Conservation (phyloP, 345 rosid species). For the Orychophragmus violaceus region DNA sequence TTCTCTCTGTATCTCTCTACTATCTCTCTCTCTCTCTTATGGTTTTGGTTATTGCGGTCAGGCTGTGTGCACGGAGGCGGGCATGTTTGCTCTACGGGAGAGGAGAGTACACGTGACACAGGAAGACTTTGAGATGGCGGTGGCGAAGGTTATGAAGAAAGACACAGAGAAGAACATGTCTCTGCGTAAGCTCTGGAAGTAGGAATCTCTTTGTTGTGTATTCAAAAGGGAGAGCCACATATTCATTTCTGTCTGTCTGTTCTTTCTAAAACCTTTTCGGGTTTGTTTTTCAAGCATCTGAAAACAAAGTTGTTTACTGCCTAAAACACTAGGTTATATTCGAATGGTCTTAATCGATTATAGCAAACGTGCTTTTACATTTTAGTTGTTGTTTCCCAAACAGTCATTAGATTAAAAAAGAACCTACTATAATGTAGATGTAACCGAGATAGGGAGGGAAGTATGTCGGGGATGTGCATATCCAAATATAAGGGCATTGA, state of each 20-base stretch:
- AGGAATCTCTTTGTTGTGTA: slow-evolving; percentile 4
- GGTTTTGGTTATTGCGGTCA: slow-evolving; percentile 21
- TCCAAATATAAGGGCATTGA: too few relatives aligned
- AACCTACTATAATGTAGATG: not conserved
- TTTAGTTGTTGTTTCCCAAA: not conserved
- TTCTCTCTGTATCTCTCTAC: not conserved
- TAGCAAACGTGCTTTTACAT: not conserved
- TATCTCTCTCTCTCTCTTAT: not conserved
- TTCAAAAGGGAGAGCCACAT: too few relatives aligned
- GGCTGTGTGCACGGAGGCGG: slow-evolving; percentile 99
- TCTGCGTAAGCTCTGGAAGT: slow-evolving; percentile 95
- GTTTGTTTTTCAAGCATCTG: not conserved
- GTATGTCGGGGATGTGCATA: not conserved
- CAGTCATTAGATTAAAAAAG: not conserved
- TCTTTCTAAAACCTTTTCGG: slow-evolving; percentile 4
- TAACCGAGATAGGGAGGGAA: not conserved
- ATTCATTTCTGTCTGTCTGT: not conserved
- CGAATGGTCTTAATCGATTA: not conserved
- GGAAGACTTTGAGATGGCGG: slow-evolving; percentile 99
- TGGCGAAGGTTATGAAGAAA: slow-evolving; percentile 99
- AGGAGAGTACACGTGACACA: slow-evolving; percentile 97
- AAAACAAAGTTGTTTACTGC: not conserved
- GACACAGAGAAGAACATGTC: slow-evolving; percentile 99
- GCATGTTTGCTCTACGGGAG: slow-evolving; percentile 98
- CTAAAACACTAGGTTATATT: not conserved